Evolutionary conservation across 169 alveolate species (phyloP).

Genomic region (Eimeria zaria): DNA sequence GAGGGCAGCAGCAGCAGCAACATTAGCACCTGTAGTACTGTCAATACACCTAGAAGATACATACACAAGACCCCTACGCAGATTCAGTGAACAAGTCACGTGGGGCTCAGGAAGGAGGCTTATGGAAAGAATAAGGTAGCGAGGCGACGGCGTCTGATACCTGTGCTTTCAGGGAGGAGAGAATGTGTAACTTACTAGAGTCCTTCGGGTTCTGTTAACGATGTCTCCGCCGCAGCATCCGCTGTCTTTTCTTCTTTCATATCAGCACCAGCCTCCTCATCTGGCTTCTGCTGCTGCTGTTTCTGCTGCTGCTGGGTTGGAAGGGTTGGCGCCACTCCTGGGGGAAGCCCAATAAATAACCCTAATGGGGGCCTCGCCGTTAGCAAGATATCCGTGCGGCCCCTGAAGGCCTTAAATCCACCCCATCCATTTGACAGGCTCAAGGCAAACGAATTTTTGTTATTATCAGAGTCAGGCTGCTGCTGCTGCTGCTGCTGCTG

Average conservation of each 20-base stretch:
- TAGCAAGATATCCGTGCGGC: constrained; percentile 26
- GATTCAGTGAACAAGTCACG: background rate
- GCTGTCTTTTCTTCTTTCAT: background rate
- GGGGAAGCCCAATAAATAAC: constrained; percentile 40
- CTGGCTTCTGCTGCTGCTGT: constrained; percentile 19
- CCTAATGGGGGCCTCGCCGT: background rate
- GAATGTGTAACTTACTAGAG: background rate
- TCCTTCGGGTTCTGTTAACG: background rate
- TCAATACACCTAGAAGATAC: background rate
- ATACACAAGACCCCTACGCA: background rate
- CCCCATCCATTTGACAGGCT: constrained; percentile 8
- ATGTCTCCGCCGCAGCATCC: background rate
- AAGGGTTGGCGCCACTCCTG: background rate
- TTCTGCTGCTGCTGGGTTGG: constrained; percentile 35
- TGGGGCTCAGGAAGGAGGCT: background rate
- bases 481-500: constrained; percentile 54
- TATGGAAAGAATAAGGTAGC: background rate
- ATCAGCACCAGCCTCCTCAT: background rate
- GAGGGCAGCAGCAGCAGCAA: constrained; percentile 55
- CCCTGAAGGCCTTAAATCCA: constrained; percentile 35
- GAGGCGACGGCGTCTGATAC: background rate
- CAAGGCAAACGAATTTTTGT: background rate
- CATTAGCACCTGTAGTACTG: background rate
- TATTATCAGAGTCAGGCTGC: background rate
- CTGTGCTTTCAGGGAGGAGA: background rate